These are phyloP conservation scores for Meredithiella fracta DNA, from an alignment of 2,329 filamentous ascomycete genomes.

Conservation along the genomic window DNA sequence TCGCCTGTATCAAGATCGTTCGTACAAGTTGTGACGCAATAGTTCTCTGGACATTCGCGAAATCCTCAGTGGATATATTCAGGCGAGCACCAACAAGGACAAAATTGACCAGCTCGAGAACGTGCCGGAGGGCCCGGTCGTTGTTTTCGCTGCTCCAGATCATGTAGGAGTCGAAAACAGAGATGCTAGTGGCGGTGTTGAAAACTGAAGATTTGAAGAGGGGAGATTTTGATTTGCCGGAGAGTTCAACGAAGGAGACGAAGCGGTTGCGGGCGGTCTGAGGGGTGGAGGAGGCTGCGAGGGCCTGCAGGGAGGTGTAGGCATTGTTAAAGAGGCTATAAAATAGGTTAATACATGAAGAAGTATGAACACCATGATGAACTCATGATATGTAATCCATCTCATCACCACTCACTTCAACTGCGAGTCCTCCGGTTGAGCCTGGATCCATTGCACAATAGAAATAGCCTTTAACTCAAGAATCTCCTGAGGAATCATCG, in stretches of 20 bases:
- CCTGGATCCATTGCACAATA: slow-evolving; percentile 16
- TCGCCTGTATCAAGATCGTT: slow-evolving; percentile 42
- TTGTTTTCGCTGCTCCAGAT: slow-evolving; percentile 53
- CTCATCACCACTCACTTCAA: background rate
- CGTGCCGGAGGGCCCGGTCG: slow-evolving; percentile 45
- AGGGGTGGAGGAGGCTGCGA: slow-evolving; percentile 10
- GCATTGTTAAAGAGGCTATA: slow-evolving; percentile 18
- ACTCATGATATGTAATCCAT: background rate
- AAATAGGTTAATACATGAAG: background rate
- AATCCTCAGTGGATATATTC: slow-evolving; percentile 21
- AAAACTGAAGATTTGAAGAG: slow-evolving; percentile 34
- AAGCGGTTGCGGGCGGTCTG: slow-evolving; percentile 12
- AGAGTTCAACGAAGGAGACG: slow-evolving; percentile 38
- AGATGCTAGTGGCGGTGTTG: slow-evolving; percentile 29
- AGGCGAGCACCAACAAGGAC: slow-evolving; percentile 35
- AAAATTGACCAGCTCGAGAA: slow-evolving; percentile 40
- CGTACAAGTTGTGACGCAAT: slow-evolving; percentile 38
- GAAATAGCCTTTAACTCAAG: slow-evolving; percentile 10
- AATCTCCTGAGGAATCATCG: slow-evolving; percentile 9
- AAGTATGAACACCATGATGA: too few species aligned
- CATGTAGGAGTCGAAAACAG: slow-evolving; percentile 45
- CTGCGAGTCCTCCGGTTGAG: slow-evolving; percentile 13
- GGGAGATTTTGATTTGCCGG: slow-evolving; percentile 32
- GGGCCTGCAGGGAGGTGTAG: slow-evolving; percentile 37
- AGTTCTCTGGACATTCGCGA: slow-evolving; percentile 25